Conservation (phyloP, 257 asterid species). For the Solanum tacnaense region DNA sequence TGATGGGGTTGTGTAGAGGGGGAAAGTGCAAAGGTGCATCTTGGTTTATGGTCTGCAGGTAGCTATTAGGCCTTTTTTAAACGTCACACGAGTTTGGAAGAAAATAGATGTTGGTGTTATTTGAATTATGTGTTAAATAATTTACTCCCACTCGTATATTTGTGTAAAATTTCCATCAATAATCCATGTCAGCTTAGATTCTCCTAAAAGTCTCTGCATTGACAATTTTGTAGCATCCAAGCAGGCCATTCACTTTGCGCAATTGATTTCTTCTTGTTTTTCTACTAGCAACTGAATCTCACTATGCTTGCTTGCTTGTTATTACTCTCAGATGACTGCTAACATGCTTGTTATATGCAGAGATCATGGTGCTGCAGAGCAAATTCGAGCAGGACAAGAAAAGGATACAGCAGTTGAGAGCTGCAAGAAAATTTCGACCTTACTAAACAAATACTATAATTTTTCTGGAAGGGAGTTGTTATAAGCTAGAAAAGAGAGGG, state of each 20-base stretch:
- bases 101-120: not conserved
- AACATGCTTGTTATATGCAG: conserved; percentile 22
- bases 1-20: not conserved
- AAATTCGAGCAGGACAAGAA: conserved; percentile 90
- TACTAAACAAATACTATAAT: conserved; percentile 16
- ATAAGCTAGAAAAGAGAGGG: not conserved
- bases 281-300: not conserved
- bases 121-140: not conserved
- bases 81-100: not conserved
- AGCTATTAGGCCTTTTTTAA: not conserved
- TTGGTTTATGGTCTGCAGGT: not conserved
- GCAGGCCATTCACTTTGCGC: not conserved
- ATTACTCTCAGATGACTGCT: not conserved
- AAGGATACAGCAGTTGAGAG: conserved; percentile 80
- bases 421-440: conserved; percentile 79
- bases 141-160: not conserved
- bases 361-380: conserved; percentile 77
- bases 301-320: not conserved
- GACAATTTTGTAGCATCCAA: not conserved
- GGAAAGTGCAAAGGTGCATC: not conserved
- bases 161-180: not conserved
- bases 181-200: not conserved
- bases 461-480: not conserved
- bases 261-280: not conserved
- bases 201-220: not conserved